phyloP scores from a whole-genome alignment of 2,329 filamentous ascomycete species.

The Fusarium bactridioides region DNA sequence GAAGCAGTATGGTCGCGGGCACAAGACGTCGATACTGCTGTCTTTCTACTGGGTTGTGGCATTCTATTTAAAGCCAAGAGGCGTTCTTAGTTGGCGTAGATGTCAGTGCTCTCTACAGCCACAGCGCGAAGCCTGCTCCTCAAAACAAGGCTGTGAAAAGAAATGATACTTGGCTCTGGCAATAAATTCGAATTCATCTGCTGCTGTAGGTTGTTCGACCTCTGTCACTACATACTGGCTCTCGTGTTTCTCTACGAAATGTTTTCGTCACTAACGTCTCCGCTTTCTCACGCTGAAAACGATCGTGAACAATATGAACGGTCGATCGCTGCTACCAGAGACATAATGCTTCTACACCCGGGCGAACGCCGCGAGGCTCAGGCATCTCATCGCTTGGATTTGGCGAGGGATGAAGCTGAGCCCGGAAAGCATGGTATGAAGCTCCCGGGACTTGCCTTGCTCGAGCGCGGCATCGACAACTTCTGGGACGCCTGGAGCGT shows the following conservation, averaged over 20 bases:
- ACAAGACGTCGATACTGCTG: too few relatives aligned
- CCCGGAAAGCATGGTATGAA: accelerated
- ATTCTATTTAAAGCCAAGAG: too few relatives aligned
- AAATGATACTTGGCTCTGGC: too few relatives aligned
- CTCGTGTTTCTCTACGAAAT: too few relatives aligned
- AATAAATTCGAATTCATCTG: accelerated
- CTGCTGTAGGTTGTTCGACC: too few relatives aligned
- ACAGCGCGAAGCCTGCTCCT: too few relatives aligned
- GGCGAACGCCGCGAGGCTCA: background rate
- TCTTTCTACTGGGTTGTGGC: too few relatives aligned
- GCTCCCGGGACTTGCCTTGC: accelerated
- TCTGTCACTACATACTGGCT: too few relatives aligned
- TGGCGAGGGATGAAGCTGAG: accelerated
- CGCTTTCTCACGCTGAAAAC: background rate
- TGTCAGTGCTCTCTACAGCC: too few relatives aligned
- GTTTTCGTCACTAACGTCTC: accelerated
- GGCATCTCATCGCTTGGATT: accelerated
- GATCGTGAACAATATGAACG: accelerated
- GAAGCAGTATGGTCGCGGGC: too few relatives aligned
- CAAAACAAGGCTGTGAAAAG: too few relatives aligned
- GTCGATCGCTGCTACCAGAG: background rate
- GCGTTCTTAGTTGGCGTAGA: too few relatives aligned
- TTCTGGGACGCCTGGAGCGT: background rate
- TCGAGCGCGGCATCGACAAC: background rate
- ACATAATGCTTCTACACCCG: background rate